Evolutionary conservation across 2,329 filamentous ascomycete species (phyloP), one percentile per base, ranked within the genome.

Genomic region (Ophiocordyceps robertsii): DNA sequence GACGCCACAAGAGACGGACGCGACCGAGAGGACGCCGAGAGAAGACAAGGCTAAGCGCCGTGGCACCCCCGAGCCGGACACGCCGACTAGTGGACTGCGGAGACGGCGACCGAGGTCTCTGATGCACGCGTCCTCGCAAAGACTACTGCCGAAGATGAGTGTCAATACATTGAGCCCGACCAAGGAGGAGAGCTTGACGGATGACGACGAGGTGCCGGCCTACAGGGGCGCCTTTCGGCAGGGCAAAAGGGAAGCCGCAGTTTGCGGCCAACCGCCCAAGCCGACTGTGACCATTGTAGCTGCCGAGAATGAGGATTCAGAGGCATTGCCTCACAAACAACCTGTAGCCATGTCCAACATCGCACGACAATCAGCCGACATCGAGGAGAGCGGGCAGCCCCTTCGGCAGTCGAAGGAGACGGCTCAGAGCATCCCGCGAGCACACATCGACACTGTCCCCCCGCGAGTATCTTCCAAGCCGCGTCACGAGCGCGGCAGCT

Each of bases 51-150:
- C 17, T 14, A 50, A 55, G 27, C 52, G 53, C 38, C 51, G 52
- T 27, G 51, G 46, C 14, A 67, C 65, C 7, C 59, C 64, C 8
- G 59, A 60, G n/a, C 58, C 61, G 2, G 58, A 56, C 32, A 65
- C 59, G 29, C 58, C 63, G 29, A 61, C 60, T 1, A 38, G 46
- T 8, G 46, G 46, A 19, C 37, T 52, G 38, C 51, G 35, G 24
- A 47, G 52, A 33, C 52, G 53, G 38, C 48, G 54, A 13, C 47
- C 51, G 3, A 49, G 45, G 19, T 47, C 45, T 4, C 38, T 46
- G 30, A 51, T 43, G 14, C 58, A 50, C 29, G 44, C 49, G 7
- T 29, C 40, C 10, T 55, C 54, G 1, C 52, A 49, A 10, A 52
- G 44, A 17, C 32, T 59, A 12, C 37, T 41, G 4, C 46, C 43